Conservation (phyloP, 2,329 filamentous ascomycete genomes). For the Alternaria triticina region DNA sequence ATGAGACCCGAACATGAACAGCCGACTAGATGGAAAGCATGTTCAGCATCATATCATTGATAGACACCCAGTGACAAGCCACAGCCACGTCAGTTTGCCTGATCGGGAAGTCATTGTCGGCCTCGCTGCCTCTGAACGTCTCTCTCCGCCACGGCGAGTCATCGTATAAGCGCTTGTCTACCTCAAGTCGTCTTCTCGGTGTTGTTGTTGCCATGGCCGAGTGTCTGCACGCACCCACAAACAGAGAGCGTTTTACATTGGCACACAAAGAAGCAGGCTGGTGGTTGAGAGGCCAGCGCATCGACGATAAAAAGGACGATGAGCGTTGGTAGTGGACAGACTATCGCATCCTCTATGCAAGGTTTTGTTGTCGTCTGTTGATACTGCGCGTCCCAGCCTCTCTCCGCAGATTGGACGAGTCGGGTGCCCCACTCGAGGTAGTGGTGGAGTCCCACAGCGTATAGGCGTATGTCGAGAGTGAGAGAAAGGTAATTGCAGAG, state of each 20-base stretch:
- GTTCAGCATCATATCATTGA: background rate
- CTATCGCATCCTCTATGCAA: constrained; percentile 10
- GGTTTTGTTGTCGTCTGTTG: constrained; percentile 31
- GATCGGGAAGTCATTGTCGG: constrained; percentile 3
- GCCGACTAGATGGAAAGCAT: background rate
- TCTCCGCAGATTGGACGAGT: constrained; percentile 25
- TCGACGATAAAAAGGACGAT: constrained; percentile 1
- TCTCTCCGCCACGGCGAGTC: background rate
- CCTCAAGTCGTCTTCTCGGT: background rate
- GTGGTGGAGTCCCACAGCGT: background rate
- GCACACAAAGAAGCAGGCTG: constrained; percentile 29
- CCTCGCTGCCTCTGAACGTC: background rate
- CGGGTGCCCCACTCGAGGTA: background rate
- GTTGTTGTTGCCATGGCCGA: background rate
- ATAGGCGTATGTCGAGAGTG: background rate
- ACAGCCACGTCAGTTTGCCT: background rate
- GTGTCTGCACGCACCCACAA: constrained; percentile 8
- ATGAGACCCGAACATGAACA: background rate
- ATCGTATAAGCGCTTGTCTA: background rate
- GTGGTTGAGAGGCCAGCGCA: constrained; percentile 21
- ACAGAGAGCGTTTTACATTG: constrained; percentile 21
- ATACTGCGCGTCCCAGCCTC: constrained; percentile 37
- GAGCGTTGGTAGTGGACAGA: constrained; percentile 12
- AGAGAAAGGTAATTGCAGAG: background rate
- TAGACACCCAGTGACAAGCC: constrained; percentile 6